Evolutionary conservation across 2,329 filamentous ascomycete genomes (phyloP).

Genomic region (Lachnellula suecica): DNA sequence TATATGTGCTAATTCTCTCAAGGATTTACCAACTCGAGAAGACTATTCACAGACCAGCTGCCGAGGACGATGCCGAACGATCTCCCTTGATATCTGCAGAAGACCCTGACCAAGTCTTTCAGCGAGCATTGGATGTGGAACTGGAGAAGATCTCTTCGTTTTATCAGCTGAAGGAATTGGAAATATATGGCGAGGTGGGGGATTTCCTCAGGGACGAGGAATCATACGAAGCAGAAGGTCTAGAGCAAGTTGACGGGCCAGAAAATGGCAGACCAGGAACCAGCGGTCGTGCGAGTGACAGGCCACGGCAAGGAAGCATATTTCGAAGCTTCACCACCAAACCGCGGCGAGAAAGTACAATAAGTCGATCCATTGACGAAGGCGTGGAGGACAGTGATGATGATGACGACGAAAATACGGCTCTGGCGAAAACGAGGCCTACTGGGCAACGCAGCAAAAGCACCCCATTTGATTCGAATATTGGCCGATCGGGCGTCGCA

Average conservation of each 20-base stretch:
- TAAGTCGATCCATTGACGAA: constrained; percentile 51
- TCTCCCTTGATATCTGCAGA: constrained; percentile 73
- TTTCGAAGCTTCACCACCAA: constrained; percentile 49
- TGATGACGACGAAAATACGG: constrained; percentile 62
- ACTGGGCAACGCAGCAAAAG: constrained; percentile 34
- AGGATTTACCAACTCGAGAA: constrained; percentile 97
- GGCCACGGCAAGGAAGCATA: constrained; percentile 46
- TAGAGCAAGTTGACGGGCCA: constrained; percentile 33
- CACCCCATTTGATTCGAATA: constrained; percentile 22
- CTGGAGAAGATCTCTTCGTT: constrained; percentile 93
- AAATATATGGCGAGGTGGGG: constrained; percentile 79
- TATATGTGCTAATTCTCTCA: constrained; percentile 11
- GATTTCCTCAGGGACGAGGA: constrained; percentile 76
- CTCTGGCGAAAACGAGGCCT: constrained; percentile 32
- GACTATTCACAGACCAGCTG: constrained; percentile 61
- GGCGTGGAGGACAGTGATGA: constrained; percentile 64
- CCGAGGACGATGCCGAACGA: constrained; percentile 72
- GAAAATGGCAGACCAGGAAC: constrained; percentile 39
- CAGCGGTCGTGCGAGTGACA: constrained; percentile 41
- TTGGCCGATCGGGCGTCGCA: constrained; percentile 20
- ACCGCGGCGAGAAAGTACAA: constrained; percentile 43
- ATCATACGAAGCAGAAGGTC: constrained; percentile 47
- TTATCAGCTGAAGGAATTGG: constrained; percentile 83
- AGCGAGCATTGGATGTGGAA: constrained; percentile 79
- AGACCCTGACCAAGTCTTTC: constrained; percentile 81